Conservation (phyloP, 441 rosid species). For the Bocquillonia castaneifolia region DNA sequence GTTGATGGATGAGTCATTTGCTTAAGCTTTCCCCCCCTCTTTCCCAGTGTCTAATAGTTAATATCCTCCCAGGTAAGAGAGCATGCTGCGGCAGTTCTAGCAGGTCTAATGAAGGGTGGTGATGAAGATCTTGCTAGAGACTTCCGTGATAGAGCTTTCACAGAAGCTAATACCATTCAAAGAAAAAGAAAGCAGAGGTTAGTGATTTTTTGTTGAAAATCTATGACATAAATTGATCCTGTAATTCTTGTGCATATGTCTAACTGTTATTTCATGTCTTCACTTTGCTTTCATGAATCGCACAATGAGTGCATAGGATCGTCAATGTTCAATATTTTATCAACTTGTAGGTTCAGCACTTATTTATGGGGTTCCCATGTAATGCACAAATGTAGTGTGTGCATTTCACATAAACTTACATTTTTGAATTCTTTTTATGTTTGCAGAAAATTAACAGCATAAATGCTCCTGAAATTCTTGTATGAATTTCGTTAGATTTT, state of each 20-base stretch:
- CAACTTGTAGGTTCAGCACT: neutral
- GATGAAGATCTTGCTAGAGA: slow-evolving; percentile 77
- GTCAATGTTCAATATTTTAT: slow-evolving; percentile 8
- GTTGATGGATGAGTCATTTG: neutral
- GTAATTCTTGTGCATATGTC: neutral
- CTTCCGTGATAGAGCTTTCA: slow-evolving; percentile 80
- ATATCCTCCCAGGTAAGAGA: slow-evolving; percentile 72
- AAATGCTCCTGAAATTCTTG: no score
- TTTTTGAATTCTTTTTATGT: no score
- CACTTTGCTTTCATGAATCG: neutral
- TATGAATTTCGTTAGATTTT: no score
- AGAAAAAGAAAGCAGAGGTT: slow-evolving; percentile 68
- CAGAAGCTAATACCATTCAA: slow-evolving; percentile 60
- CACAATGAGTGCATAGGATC: neutral
- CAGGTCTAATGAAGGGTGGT: slow-evolving; percentile 94
- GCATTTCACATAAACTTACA: no score
- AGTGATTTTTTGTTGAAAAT: neutral
- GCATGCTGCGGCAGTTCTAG: slow-evolving; percentile 97
- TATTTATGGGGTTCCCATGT: no score
- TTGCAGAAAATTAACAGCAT: no score
- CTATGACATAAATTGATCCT: neutral
- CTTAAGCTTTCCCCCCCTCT: neutral
- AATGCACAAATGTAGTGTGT: no score
- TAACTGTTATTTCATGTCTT: neutral
- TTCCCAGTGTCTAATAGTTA: slow-evolving; percentile 17